Conservation (phyloP, 2,329 filamentous ascomycete genomes). For the Drechslerella stenobrocha region DNA sequence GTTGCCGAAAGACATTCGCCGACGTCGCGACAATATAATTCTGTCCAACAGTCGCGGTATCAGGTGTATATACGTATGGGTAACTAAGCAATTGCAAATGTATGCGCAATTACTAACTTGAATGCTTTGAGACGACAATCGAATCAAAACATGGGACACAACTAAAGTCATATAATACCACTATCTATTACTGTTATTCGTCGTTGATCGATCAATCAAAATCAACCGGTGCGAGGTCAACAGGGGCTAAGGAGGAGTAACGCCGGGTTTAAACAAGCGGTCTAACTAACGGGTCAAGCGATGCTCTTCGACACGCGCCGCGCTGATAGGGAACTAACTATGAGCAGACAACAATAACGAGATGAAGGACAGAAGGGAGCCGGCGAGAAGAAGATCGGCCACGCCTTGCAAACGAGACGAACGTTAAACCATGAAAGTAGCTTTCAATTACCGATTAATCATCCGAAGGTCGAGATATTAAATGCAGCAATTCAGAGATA, state of each 20-base stretch:
- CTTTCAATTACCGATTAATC: background rate
- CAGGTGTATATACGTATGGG: too few relatives aligned
- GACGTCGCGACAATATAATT: too few relatives aligned
- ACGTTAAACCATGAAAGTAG: background rate
- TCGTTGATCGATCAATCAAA: background rate
- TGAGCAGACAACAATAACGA: background rate
- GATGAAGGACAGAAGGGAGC: background rate
- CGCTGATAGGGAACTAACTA: background rate
- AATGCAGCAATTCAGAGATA: background rate
- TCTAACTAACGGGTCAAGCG: constrained; percentile 2
- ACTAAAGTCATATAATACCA: background rate
- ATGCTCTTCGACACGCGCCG: background rate
- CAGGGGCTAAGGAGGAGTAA: background rate
- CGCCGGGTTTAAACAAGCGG: background rate
- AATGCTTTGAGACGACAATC: too few relatives aligned
- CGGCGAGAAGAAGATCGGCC: background rate
- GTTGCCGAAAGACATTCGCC: too few relatives aligned
- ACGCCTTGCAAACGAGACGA: background rate
- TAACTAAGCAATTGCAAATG: too few relatives aligned
- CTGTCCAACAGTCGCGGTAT: too few relatives aligned
- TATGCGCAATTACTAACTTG: too few relatives aligned
- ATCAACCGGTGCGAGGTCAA: background rate
- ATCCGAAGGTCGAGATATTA: background rate
- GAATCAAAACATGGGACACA: background rate
- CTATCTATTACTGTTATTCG: constrained; percentile 4